phyloP scores from a whole-genome alignment of 1,139 yeast species.

The Magnusiomyces suaveolens region DNA sequence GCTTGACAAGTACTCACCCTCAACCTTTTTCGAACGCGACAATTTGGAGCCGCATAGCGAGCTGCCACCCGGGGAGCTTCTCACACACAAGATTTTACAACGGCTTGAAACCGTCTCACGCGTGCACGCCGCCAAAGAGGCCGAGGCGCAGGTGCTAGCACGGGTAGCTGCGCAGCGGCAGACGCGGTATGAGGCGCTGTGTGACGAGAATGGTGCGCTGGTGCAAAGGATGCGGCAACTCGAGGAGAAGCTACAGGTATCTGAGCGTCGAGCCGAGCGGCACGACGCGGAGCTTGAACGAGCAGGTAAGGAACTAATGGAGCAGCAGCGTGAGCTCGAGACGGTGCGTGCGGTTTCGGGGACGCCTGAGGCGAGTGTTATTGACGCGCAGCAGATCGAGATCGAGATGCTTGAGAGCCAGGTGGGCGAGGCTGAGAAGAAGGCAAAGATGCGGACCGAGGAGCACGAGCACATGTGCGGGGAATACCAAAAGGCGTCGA shows the following conservation, averaged over 20 bases:
- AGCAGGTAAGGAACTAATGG: conserved; percentile 10
- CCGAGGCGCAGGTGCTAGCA: conserved; percentile 32
- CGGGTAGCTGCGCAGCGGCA: conserved; percentile 26
- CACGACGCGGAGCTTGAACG: conserved; percentile 14
- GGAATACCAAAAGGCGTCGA: conserved; percentile 53
- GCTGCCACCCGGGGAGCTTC: conserved; percentile 40
- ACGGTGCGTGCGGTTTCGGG: conserved; percentile 5
- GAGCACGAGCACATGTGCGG: conserved; percentile 59
- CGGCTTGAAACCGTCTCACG: conserved; percentile 24
- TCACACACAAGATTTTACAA: conserved; percentile 44
- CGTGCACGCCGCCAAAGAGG: conserved; percentile 17
- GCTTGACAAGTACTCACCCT: conserved; percentile 36
- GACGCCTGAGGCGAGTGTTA: too few relatives aligned
- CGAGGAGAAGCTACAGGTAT: conserved; percentile 19
- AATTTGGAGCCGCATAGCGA: conserved; percentile 21
- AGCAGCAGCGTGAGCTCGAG: conserved; percentile 11
- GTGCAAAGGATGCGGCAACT: conserved; percentile 26
- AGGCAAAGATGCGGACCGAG: conserved; percentile 34
- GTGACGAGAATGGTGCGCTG: conserved; percentile 33
- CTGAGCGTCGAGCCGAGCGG: conserved; percentile 26
- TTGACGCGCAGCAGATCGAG: too few relatives aligned
- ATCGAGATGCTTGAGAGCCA: neutral
- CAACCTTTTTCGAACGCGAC: conserved; percentile 8
- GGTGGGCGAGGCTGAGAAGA: conserved; percentile 29
- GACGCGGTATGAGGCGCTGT: conserved; percentile 35